Percentiles rank a stretch among this genome's conserved stretches.
Conservation (phyloP, 1,284 basidiomycete genomes). For the Xerocomus minutiporus region DNA sequence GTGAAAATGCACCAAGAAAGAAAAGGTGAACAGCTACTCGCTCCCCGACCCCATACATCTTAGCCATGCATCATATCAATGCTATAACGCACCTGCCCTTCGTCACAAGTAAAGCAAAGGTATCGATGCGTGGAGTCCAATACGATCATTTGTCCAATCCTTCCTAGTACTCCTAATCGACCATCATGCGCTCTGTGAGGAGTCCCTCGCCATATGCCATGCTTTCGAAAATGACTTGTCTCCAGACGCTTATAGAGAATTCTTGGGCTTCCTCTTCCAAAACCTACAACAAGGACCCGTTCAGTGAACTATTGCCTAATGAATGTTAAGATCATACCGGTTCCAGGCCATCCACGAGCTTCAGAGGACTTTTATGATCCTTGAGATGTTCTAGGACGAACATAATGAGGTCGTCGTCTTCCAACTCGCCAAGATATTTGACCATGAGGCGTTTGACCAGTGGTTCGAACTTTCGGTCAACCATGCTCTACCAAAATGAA, state of each 20-base stretch:
- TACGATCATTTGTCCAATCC: slow-evolving; percentile 11
- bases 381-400: slow-evolving; percentile 86
- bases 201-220: slow-evolving; percentile 83
- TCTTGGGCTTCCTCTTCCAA: slow-evolving; percentile 83
- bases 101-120: slow-evolving; percentile 25
- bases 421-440: slow-evolving; percentile 81
- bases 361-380: slow-evolving; percentile 76
- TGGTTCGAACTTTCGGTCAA: slow-evolving; percentile 78
- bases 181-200: slow-evolving; percentile 72
- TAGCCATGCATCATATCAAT: slow-evolving; percentile 27
- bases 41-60: slow-evolving; percentile 25
- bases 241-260: slow-evolving; percentile 74
- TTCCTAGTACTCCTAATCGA: slow-evolving; percentile 44
- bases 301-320: slow-evolving; percentile 4
- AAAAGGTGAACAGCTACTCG: slow-evolving; percentile 18
- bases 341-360: slow-evolving; percentile 81
- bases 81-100: slow-evolving; percentile 42
- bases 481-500: slow-evolving; percentile 48
- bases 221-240: slow-evolving; percentile 87
- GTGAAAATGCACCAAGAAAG: slow-evolving; percentile 11
- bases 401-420: slow-evolving; percentile 85
- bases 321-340: slow-evolving; percentile 56
- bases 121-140: slow-evolving; percentile 23
- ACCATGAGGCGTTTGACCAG: slow-evolving; percentile 75
- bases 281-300: slow-evolving; percentile 48